Evolutionary conservation across 2,329 filamentous ascomycete genomes (phyloP), one percentile per base, ranked within the genome.

Genomic region (Fusarium oxysporum): DNA sequence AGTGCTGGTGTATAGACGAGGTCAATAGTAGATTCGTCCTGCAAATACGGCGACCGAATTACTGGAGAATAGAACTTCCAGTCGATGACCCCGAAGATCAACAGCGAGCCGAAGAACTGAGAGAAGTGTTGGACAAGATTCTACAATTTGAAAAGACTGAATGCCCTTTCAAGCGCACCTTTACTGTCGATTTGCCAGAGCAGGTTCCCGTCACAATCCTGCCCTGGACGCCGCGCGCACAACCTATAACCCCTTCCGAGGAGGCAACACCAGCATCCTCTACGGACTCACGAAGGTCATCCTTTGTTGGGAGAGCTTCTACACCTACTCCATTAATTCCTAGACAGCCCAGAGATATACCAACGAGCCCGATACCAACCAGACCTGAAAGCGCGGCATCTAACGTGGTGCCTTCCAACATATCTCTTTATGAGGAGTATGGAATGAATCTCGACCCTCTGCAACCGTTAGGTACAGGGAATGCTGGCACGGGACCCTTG

Each of bases 1-100:
- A 97, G 82, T 97, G 93, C 79, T 98, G 95, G 95, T 97, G 93
- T 80, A 92, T 98, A 37, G 93, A 97, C 80, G 92, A 94, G 64
- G 88, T 91, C 62, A 92, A 92, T 44, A 94, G 86, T 81, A 89
- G 92, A 75, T 97, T 97, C 75, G 92, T 97, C n/a, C 84, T 98
- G 66, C 92, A 95, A 73, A 94, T 97, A 72, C 88, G 94, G 28
- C 90, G 92, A 48, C 92, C 95, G 35, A 92, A 92, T 47, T 98
- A 96, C 81, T 97, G 96, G 88, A 91, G 95, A 72, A 96, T 98
- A 77, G 95, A 98, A 79, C 83, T 98, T 10, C 93, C 94, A 0
- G 87, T 90, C 21, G 86, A 86, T 40, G 89, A 89, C 1, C 37
- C 68, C 3, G 74, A 79, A 59, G 77, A 82, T 38, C 85, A 88